A percentile compares a stretch with the other conserved stretches of the same genome.
phyloP scores from a whole-genome alignment of 1,139 yeast genomes.

The Komagataea norvegica region DNA sequence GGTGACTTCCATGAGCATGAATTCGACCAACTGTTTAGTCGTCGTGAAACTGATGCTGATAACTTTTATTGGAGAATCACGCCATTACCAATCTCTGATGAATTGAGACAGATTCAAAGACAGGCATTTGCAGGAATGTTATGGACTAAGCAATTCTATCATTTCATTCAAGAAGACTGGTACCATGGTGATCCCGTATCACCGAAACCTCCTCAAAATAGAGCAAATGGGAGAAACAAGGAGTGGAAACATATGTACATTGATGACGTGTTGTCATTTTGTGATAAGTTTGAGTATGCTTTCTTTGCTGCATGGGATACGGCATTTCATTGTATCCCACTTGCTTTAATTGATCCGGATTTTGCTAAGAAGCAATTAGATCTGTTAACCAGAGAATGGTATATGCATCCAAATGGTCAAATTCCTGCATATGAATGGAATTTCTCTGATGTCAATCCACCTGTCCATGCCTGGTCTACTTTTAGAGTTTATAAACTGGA shows the following conservation, averaged over 20 bases:
- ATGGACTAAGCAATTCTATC: slow-evolving; percentile 94
- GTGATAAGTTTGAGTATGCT: slow-evolving; percentile 97
- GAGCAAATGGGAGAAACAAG: slow-evolving; percentile 80
- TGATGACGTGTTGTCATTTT: slow-evolving; percentile 84
- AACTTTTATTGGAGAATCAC: slow-evolving; percentile 89
- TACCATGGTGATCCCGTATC: slow-evolving; percentile 81
- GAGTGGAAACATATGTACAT: slow-evolving; percentile 90
- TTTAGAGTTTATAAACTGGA: slow-evolving; percentile 88
- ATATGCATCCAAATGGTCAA: slow-evolving; percentile 99
- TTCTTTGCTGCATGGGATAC: slow-evolving; percentile 98
- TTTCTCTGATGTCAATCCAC: slow-evolving; percentile 93
- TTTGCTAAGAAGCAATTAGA: slow-evolving; percentile 91
- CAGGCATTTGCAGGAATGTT: slow-evolving; percentile 93
- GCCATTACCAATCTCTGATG: slow-evolving; percentile 82
- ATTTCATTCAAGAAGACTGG: slow-evolving; percentile 87
- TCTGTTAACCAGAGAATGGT: slow-evolving; percentile 90
- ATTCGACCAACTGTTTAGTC: slow-evolving; percentile 67
- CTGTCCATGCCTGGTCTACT: slow-evolving; percentile 97
- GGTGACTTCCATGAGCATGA: slow-evolving; percentile 60
- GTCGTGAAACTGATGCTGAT: slow-evolving; percentile 86
- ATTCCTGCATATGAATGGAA: slow-evolving; percentile 98
- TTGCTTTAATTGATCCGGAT: slow-evolving; percentile 92
- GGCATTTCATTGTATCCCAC: slow-evolving; percentile 91
- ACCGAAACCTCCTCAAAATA: slow-evolving; percentile 68
- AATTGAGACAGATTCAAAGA: slow-evolving; percentile 79